Percentiles rank a stretch among this genome's conserved stretches.
phyloP scores from a whole-genome alignment of 257 asterid genomes.

The Solanum arcanum region DNA sequence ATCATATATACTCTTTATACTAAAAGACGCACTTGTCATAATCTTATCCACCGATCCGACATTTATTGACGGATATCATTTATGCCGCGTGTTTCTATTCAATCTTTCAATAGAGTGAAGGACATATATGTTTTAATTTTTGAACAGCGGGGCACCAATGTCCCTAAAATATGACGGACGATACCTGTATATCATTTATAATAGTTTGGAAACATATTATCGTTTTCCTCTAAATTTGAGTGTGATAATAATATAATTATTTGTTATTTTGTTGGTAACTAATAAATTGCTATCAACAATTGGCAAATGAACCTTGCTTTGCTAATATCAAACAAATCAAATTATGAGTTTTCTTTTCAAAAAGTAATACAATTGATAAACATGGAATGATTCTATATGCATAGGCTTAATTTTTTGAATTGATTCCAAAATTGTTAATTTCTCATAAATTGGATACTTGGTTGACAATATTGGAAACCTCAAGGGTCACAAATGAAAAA shows the following conservation, averaged over 20 bases:
- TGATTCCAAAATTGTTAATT: background rate
- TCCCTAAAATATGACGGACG: rapidly evolving
- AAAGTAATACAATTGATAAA: background rate
- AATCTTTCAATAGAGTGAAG: too few species aligned
- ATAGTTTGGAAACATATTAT: too few species aligned
- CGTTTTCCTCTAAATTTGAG: too few species aligned
- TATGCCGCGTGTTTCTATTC: rapidly evolving
- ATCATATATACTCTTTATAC: too few species aligned
- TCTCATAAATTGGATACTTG: background rate
- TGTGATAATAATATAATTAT: background rate
- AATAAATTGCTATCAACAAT: background rate
- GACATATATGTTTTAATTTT: too few species aligned
- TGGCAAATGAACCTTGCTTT: background rate
- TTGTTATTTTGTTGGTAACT: background rate
- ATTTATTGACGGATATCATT: too few species aligned
- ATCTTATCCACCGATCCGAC: too few species aligned
- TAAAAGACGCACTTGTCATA: too few species aligned
- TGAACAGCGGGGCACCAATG: rapidly evolving
- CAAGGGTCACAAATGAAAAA: background rate
- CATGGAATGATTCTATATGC: background rate
- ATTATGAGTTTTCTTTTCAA: background rate
- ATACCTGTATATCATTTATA: too few species aligned
- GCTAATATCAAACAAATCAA: background rate
- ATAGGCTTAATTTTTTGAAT: background rate
- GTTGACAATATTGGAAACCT: background rate